phyloP scores from a whole-genome alignment of 2,329 filamentous ascomycete species.

The Epichloe typhina region DNA sequence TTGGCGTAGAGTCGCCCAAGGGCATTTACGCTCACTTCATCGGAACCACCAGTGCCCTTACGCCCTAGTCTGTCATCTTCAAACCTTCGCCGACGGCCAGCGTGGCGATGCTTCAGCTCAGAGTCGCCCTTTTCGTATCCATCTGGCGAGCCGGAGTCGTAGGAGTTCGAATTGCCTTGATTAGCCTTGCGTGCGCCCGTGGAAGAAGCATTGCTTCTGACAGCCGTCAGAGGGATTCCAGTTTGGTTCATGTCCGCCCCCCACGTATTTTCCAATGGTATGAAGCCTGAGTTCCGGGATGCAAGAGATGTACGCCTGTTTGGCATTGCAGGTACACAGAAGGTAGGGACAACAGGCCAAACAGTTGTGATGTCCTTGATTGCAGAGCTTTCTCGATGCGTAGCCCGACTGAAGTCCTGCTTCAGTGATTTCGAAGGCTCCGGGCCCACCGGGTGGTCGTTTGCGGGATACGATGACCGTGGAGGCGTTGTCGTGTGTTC shows the following conservation, averaged over 20 bases:
- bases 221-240: constrained; percentile 41
- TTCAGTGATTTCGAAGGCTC: background rate
- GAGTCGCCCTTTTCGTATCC: constrained; percentile 32
- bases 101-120: constrained; percentile 21
- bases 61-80: constrained; percentile 24
- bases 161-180: constrained; percentile 19
- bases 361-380: background rate
- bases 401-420: constrained; percentile 5
- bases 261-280: constrained; percentile 25
- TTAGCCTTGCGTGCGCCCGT: constrained; percentile 38
- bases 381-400: background rate
- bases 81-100: constrained; percentile 38
- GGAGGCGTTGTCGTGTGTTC: constrained; percentile 1
- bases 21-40: constrained; percentile 45
- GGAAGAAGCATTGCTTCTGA: constrained; percentile 41
- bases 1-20: constrained; percentile 54
- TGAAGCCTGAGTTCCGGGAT: constrained; percentile 24
- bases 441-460: background rate
- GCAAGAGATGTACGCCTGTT: constrained; percentile 9
- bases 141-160: constrained; percentile 18
- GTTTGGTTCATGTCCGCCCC: constrained; percentile 21
- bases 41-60: constrained; percentile 30
- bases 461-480: background rate
- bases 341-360: background rate
- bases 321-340: constrained; percentile 6